Evolutionary conservation across 1,284 basidiomycete species (phyloP), one percentile per base, ranked within the genome.

Genomic region (Papiliotrema flavescens): DNA sequence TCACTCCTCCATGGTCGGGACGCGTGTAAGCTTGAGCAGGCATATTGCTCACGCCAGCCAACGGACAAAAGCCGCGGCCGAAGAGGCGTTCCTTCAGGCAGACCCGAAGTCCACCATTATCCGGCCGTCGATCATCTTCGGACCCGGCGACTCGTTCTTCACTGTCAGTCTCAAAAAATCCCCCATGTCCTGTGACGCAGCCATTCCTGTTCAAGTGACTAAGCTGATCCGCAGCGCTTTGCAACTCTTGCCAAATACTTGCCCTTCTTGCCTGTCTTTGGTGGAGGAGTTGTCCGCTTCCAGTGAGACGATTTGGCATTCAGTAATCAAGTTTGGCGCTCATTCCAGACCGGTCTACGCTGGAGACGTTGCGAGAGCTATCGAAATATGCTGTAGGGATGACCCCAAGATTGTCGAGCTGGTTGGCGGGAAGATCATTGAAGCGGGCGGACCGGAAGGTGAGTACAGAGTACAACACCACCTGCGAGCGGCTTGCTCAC

Each of bases 101-200:
- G 54, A 67, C 49, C 81, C 83, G 0, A 74, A 79, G 28, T 81
- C 83, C 2, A 86, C 84, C 0, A 79, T 88, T 46, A 78, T 88
- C 55, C 76, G 85, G 17, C 86, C 85, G 2, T 86, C 85, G 57
- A 74, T 88, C 35, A 79, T 88, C 2, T 88, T 88, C 69, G 86
- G 86, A 2, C 84, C 84, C 1, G 85, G 84, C 2, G 86, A 88
- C 65, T 80, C 81, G 15, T 86, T 88, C 73, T 88, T 88, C 72
- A 82, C 81, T 53, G 86, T 86, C 53, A 51, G 79, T 65, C 17
- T 7, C 37, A 17, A 26, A 19, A 32, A 1, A 34, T 6, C 28
- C 28, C 28, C 5, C 11, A 32, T 32, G 28, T 32, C 28, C 28
- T 11, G 11, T 32, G 28, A n/a, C n/a, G n/a, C n/a, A n/a, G n/a